phyloP scores from a whole-genome alignment of 495 filamentous ascomycete species.

The Penicillium silybi region DNA sequence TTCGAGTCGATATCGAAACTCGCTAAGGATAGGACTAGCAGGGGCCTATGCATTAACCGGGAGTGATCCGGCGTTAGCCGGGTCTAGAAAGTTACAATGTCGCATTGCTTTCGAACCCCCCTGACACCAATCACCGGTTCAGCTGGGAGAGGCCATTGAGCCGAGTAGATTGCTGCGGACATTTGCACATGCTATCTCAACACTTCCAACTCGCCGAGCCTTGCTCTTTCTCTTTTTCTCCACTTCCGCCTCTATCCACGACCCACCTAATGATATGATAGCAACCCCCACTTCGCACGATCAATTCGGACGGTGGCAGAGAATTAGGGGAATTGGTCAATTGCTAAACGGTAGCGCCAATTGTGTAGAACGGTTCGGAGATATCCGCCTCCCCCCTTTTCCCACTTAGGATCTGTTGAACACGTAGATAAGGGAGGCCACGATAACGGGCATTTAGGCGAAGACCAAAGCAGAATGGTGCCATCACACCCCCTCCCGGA shows the following conservation, averaged over 20 bases:
- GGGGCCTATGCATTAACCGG: slow-evolving; percentile 14
- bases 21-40: slow-evolving; percentile 18
- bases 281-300: slow-evolving; percentile 18
- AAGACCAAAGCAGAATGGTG: slow-evolving; percentile 10
- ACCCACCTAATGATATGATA: slow-evolving; percentile 20
- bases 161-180: slow-evolving; percentile 9
- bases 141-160: slow-evolving; percentile 1
- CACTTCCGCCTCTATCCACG: slow-evolving; percentile 4
- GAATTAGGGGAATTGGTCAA: not conserved
- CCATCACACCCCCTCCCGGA: slow-evolving; percentile 13
- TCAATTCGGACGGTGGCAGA: not conserved
- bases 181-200: slow-evolving; percentile 20
- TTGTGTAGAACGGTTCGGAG: not conserved
- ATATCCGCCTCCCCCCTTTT: not conserved
- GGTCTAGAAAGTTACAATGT: slow-evolving; percentile 29
- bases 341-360: not conserved
- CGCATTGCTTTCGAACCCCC: slow-evolving; percentile 19
- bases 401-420: not conserved
- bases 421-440: not conserved
- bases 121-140: slow-evolving; percentile 8
- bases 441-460: not conserved
- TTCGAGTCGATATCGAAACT: slow-evolving; percentile 5
- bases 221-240: slow-evolving; percentile 1
- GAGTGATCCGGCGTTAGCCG: slow-evolving; percentile 28
- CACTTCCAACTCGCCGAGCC: slow-evolving; percentile 7